Evolutionary conservation across 2,329 filamentous ascomycete genomes (phyloP).

Genomic region (Tolypocladium ophioglossoides): DNA sequence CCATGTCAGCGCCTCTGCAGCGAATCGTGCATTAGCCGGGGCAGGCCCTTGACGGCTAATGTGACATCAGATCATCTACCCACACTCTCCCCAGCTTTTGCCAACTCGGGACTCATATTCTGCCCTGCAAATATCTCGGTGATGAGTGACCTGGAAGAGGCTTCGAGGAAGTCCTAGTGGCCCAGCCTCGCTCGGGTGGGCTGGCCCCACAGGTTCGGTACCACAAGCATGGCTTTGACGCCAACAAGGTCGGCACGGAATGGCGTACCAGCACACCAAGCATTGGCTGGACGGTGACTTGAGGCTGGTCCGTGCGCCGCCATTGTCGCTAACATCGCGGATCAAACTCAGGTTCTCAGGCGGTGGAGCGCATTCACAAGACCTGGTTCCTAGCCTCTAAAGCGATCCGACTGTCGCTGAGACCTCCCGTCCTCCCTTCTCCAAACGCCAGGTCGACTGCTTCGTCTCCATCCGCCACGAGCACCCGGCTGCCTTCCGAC

Average conservation of each 20-base stretch:
- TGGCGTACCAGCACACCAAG: not conserved
- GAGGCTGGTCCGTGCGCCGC: not conserved
- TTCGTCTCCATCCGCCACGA: not conserved
- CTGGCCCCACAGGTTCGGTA: too few relatives aligned
- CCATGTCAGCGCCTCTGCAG: not conserved
- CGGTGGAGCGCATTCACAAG: slow-evolving; percentile 3
- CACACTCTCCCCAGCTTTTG: too few relatives aligned
- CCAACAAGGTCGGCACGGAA: too few relatives aligned
- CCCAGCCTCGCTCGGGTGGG: not conserved
- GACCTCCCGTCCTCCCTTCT: not conserved
- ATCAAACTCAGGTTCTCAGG: not conserved
- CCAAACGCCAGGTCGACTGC: not conserved
- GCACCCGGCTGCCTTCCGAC: not conserved
- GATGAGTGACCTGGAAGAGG: too few relatives aligned
- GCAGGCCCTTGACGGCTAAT: too few relatives aligned
- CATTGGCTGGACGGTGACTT: not conserved
- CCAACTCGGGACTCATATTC: too few relatives aligned
- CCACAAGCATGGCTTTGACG: too few relatives aligned
- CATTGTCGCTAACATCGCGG: not conserved
- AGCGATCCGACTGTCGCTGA: not conserved
- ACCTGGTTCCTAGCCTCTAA: not conserved
- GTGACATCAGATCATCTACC: too few relatives aligned
- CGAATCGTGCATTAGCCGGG: not conserved
- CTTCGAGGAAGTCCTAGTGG: too few relatives aligned
- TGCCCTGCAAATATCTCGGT: too few relatives aligned